Base-by-base conservation (phyloP, 257 asterid species). In the Capsicum chinense region DNA sequence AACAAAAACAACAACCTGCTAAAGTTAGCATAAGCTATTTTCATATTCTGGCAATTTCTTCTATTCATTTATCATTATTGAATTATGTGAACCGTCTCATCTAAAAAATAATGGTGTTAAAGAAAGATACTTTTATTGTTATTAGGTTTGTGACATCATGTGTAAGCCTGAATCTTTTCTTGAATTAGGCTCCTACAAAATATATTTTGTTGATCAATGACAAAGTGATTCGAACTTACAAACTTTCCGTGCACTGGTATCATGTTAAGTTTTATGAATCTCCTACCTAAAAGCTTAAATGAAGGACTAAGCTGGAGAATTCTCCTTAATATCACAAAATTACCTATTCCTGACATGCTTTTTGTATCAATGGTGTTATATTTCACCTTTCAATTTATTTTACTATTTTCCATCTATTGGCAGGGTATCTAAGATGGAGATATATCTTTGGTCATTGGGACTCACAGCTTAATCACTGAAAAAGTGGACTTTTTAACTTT, bases 351-450 rank as follows among this genome's bases (percentile, higher is more conserved):
- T 50, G 79, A 50, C 54, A 44, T 79, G 62, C 56, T 63, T 50
- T 79, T 60, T 68, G 67, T 79, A 76, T 76, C 85, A 74, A 12
- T 13, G 62, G 21, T 21, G 0, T 21, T 21, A 50, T 1, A 47
- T 76, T 14, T 14, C 64, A 13, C 63, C 14, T 76, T 76, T 54
- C 82, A 83, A 79, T 85, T 84, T 39, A 80, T 82, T 47, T 79
- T n/a, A 81, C 73, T 89, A 82, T 88, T 71, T 86, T 14, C 81
- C 64, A 26, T 76, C 21, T 76, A 26, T 76, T 76, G 64, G 63
- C 87, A 96, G 98, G 98, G 98, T 86, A 97, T 96, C 58, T 93
- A 90, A 88, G 81, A 86, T 74, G 99, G 99, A 26, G 98, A 94
- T 64, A 92, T 93, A 89, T 90, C 97, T 82, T 87, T 94, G 89